Evolutionary conservation across 805 yeast species (phyloP).

Genomic region (Candida montana): DNA sequence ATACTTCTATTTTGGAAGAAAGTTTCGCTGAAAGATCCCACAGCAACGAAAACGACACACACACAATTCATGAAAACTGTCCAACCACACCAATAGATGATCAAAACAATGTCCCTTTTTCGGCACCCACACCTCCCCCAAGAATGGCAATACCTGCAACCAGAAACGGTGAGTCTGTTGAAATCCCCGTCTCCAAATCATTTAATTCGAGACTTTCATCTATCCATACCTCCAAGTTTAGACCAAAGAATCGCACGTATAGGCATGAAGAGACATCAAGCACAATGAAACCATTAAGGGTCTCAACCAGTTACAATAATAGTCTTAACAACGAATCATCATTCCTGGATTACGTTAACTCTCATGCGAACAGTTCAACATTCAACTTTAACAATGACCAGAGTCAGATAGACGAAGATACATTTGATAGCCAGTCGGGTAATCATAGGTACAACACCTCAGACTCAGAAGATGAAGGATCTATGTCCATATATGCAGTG

Average conservation of each 20-base stretch:
- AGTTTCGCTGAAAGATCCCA: conserved; percentile 20
- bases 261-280: not conserved
- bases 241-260: conserved; percentile 7
- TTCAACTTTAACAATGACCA: conserved; percentile 20
- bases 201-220: conserved; percentile 21
- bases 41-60: conserved; percentile 16
- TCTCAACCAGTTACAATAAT: conserved; percentile 4
- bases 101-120: conserved; percentile 10
- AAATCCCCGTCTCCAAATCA: conserved; percentile 44
- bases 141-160: conserved; percentile 80
- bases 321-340: conserved; percentile 13
- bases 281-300: conserved; percentile 1
- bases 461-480: conserved; percentile 55
- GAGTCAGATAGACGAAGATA: conserved; percentile 9
- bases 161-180: conserved; percentile 71
- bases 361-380: conserved; percentile 13
- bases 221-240: conserved; percentile 23
- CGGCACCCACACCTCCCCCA: conserved; percentile 56
- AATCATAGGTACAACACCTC: conserved; percentile 6
- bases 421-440: conserved; percentile 6
- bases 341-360: conserved; percentile 22
- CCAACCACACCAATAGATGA: conserved; percentile 21
- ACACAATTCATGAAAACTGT: conserved; percentile 14
- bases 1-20: conserved; percentile 33
- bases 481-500: conserved; percentile 61